phyloP scores from a whole-genome alignment of 208 protist genomes.

The Leishmania major region DNA sequence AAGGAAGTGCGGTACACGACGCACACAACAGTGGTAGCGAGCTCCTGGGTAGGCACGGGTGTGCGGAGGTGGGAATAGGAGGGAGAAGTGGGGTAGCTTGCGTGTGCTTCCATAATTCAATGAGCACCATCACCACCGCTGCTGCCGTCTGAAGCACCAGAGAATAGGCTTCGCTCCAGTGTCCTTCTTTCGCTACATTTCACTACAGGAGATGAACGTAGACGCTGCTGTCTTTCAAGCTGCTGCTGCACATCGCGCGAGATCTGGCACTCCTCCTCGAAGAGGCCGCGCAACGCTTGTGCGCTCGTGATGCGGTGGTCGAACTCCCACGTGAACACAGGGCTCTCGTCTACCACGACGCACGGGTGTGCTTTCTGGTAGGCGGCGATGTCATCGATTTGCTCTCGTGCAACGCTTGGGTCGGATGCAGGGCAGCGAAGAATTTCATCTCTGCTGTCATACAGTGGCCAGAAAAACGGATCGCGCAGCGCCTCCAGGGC shows the following conservation, averaged over 20 bases:
- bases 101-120: background rate
- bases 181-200: background rate
- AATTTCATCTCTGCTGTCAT: constrained; percentile 54
- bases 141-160: background rate
- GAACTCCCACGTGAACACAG: constrained; percentile 52
- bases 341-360: constrained; percentile 35
- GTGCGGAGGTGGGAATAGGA: background rate
- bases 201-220: background rate
- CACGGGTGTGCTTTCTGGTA: constrained; percentile 16
- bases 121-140: background rate
- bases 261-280: constrained; percentile 37
- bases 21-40: background rate
- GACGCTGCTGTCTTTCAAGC: constrained; percentile 11
- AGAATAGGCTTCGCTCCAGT: background rate
- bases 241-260: constrained; percentile 22
- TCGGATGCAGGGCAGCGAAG: constrained; percentile 43
- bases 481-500: constrained; percentile 65
- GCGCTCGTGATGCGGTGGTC: constrained; percentile 52
- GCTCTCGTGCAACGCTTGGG: constrained; percentile 13
- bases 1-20: background rate
- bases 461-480: constrained; percentile 60
- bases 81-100: background rate
- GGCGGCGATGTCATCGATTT: constrained; percentile 33
- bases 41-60: background rate
- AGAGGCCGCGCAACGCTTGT: constrained; percentile 35